Conservation (phyloP, 768 basidiomycete genomes). For the Imleria badia region DNA sequence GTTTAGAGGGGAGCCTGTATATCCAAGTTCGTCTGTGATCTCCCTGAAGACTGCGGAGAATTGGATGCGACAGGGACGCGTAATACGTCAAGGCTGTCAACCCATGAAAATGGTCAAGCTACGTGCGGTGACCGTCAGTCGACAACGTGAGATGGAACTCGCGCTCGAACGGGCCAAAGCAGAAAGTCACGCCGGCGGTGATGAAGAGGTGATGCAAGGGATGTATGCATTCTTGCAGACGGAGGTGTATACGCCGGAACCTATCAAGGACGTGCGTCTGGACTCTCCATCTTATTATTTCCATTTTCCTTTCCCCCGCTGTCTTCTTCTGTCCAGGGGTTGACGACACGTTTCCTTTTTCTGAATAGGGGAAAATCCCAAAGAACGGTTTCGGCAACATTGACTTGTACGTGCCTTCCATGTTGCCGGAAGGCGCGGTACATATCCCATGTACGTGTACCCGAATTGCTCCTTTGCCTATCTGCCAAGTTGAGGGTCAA, state of each 20-base stretch:
- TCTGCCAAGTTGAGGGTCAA: slow-evolving; percentile 13
- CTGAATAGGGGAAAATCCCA: slow-evolving; percentile 78
- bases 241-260: slow-evolving; percentile 72
- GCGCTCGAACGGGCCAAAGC: slow-evolving; percentile 41
- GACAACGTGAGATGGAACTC: slow-evolving; percentile 70
- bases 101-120: slow-evolving; percentile 90
- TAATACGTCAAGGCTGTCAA: slow-evolving; percentile 69
- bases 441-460: slow-evolving; percentile 84
- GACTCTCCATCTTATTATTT: slow-evolving; percentile 29
- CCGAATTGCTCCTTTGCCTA: slow-evolving; percentile 9
- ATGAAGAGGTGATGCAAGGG: slow-evolving; percentile 76
- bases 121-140: slow-evolving; percentile 76
- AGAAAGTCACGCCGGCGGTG: slow-evolving; percentile 38
- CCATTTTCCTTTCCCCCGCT: neutral
- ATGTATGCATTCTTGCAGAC: slow-evolving; percentile 87
- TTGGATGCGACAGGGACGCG: slow-evolving; percentile 88
- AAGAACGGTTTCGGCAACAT: slow-evolving; percentile 98
- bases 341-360: slow-evolving; percentile 13
- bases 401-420: slow-evolving; percentile 91
- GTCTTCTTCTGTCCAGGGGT: neutral
- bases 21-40: slow-evolving; percentile 81
- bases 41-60: slow-evolving; percentile 88
- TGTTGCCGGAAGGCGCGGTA: slow-evolving; percentile 85
- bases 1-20: slow-evolving; percentile 92
- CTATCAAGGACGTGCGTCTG: slow-evolving; percentile 85